Base-by-base conservation (phyloP, 1,139 yeast genomes). In the Debaryomyces sp. region DNA sequence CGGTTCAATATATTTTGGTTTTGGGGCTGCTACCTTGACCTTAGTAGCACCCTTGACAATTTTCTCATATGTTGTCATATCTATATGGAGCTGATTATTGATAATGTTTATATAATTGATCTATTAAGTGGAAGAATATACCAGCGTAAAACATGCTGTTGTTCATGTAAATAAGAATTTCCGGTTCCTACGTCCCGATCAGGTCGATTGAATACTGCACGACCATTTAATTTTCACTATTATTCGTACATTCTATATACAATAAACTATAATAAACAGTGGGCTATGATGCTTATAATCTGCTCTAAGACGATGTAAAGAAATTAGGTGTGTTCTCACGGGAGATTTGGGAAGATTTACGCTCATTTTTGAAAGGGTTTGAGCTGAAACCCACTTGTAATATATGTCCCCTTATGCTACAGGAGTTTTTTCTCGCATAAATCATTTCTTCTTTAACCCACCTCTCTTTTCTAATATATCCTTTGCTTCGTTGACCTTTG, bases 401-500 rank as follows among this genome's bases (percentile, higher is more conserved):
- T 13, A 32, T 32, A 32, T 32, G 35, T 15, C 35, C 22, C 7
- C 12, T 1, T 21, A 35, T 35, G 38, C 38, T 35, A 35, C 38
- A 6, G 38, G 10, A 12, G 22, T 35, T 22, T 18, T 9, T 3
- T n/a, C 26, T 4, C 37, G 13, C 26, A 35, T n/a, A 5, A 21
- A 35, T 50, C 58, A 72, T 62, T 73, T 73, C 56, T 71, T 67
- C 62, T 76, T 78, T 73, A 81, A 60, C 12, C 83, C 82, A 36
- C 90, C 90, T 65, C 92, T 83, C 73, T 90, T 91, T 58, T 89
- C 96, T 64, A 94, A 77, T 65, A 91, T 86, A 62, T 91, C 97
- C 69, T 94, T 94, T 47, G 99, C 98, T 72, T 94, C 98, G 67
- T 94, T 94, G 58, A 94, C 91, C 76, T 94, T 94, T 43, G 98